These are phyloP conservation scores for Marsdenia floribunda DNA, from an alignment of 257 asterid genomes.

Conservation along the genomic window DNA sequence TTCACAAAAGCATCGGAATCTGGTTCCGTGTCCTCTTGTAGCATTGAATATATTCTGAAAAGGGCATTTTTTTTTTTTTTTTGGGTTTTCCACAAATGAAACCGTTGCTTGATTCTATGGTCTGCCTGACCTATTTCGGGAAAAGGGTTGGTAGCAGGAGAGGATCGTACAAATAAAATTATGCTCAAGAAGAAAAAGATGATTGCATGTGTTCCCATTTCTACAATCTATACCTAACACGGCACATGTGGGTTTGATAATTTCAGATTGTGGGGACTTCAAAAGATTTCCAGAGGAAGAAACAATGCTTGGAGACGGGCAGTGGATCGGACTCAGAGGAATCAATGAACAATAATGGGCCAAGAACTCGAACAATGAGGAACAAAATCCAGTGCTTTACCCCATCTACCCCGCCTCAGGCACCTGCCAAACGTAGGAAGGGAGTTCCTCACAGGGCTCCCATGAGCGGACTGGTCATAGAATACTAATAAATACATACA, in stretches of 20 bases:
- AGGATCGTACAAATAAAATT: too few species aligned
- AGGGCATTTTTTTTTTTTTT: neutral
- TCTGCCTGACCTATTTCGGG: too few species aligned
- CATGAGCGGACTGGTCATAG: constrained; percentile 5
- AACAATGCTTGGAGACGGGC: neutral
- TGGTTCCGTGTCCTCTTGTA: neutral
- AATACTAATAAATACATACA: too few species aligned
- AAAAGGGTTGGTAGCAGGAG: too few species aligned
- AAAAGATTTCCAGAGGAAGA: constrained; percentile 2
- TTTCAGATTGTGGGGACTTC: constrained; percentile 7
- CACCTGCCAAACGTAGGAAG: constrained; percentile 10
- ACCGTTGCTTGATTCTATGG: neutral
- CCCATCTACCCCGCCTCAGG: neutral
- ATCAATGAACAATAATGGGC: neutral
- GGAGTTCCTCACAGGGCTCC: constrained; percentile 12
- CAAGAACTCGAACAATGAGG: neutral
- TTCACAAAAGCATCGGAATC: neutral
- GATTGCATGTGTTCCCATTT: neutral
- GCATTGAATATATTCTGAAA: neutral
- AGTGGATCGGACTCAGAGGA: constrained; percentile 2
- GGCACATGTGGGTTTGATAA: neutral
- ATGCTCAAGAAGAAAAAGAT: too few species aligned
- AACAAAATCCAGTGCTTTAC: constrained; percentile 5
- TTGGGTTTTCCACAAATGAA: neutral
- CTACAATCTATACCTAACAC: too few species aligned